Percentiles rank a stretch among this genome's conserved stretches.
Evolutionary conservation across 1,139 yeast species (phyloP).

Genomic region (Candida tropicalis): DNA sequence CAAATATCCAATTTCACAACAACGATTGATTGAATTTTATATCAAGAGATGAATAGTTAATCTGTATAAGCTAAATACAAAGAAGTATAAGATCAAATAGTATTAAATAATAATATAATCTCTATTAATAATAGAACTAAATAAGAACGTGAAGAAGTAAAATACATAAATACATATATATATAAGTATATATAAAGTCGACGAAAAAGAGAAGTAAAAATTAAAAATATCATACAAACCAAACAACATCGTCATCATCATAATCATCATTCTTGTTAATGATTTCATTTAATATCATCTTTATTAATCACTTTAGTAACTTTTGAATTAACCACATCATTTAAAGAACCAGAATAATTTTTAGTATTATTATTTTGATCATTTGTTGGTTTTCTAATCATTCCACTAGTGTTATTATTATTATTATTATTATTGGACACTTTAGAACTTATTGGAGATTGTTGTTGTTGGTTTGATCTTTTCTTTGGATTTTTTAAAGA

Average conservation of each 20-base stretch:
- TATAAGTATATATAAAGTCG: not conserved
- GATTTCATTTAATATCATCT: slow-evolving; percentile 6
- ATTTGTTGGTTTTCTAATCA: slow-evolving; percentile 3
- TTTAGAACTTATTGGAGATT: not conserved
- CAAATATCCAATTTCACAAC: slow-evolving; percentile 15
- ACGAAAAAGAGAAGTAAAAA: not conserved
- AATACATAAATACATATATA: not conserved
- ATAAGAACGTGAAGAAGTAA: too few relatives aligned
- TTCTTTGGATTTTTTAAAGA: slow-evolving; percentile 4
- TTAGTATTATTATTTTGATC: not conserved
- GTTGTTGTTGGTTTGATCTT: slow-evolving; percentile 2
- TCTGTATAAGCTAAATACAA: not conserved
- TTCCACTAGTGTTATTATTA: too few relatives aligned
- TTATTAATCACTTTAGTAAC: slow-evolving; percentile 11
- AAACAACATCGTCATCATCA: too few relatives aligned
- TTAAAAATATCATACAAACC: not conserved
- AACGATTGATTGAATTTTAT: slow-evolving; percentile 16
- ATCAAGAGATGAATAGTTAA: slow-evolving; percentile 6
- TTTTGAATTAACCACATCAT: slow-evolving; percentile 16
- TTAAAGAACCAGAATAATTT: slow-evolving; percentile 9
- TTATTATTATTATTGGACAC: too few relatives aligned
- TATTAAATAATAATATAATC: not conserved
- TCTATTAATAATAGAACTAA: not conserved
- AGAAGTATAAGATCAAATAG: not conserved
- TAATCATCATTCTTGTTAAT: too few relatives aligned